Evolutionary conservation across 2,329 filamentous ascomycete species (phyloP).

Genomic region (Cercospora sp.): DNA sequence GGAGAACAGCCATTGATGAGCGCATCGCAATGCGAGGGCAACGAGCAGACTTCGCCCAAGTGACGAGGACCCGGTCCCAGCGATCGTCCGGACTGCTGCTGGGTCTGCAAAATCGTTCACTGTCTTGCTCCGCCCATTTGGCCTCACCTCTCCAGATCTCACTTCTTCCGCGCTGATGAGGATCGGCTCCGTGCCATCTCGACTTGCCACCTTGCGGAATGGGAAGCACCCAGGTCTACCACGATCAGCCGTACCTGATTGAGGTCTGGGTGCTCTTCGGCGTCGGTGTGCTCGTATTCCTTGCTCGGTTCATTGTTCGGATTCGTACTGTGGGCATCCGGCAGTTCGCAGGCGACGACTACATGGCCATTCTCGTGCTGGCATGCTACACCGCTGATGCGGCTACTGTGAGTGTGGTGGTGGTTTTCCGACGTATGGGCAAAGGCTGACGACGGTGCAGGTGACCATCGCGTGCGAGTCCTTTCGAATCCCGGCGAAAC

Average conservation of each 20-base stretch:
- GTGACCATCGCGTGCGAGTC: conserved; percentile 28
- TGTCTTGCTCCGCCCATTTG: background rate
- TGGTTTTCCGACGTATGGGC: background rate
- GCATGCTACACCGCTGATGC: conserved; percentile 43
- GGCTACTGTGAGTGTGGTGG: conserved; percentile 34
- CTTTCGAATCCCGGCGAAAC: background rate
- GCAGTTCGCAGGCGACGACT: conserved; percentile 46
- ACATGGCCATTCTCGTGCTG: conserved; percentile 40
- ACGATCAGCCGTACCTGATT: conserved; percentile 26
- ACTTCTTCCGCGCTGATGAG: conserved; percentile 1
- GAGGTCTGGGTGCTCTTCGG: conserved; percentile 36
- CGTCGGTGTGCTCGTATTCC: conserved; percentile 39
- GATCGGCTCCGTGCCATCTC: background rate
- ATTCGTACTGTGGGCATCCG: conserved; percentile 43
- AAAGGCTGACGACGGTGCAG: background rate
- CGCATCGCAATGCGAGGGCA: background rate
- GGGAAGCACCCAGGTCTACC: conserved; percentile 30
- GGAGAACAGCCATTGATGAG: conserved; percentile 3
- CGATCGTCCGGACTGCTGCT: background rate
- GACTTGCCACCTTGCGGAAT: conserved; percentile 15
- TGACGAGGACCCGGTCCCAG: conserved; percentile 1
- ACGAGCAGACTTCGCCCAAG: background rate
- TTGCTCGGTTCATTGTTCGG: conserved; percentile 41
- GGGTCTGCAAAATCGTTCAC: conserved; percentile 7
- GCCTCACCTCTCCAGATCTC: background rate